Conservation (phyloP, 2,329 filamentous ascomycete genomes). For the Zarea fungicola region DNA sequence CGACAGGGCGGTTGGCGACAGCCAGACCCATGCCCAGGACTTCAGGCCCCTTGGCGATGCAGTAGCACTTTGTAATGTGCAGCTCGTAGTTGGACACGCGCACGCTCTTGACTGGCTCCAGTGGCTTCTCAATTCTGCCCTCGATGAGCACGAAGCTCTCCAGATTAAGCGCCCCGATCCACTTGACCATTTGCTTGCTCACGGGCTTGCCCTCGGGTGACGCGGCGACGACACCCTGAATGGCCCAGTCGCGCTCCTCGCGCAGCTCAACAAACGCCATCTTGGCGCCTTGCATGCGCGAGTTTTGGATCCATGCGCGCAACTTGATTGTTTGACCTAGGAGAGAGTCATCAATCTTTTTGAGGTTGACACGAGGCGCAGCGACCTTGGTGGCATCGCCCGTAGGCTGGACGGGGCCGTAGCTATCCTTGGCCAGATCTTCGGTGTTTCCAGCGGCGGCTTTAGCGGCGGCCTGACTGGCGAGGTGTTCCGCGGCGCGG, state of each 20-base stretch:
- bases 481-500: conserved; percentile 68
- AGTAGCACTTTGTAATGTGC: conserved; percentile 79
- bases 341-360: conserved; percentile 57
- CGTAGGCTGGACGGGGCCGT: conserved; percentile 62
- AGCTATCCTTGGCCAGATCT: conserved; percentile 69
- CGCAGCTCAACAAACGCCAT: conserved; percentile 85
- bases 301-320: conserved; percentile 80
- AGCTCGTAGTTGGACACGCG: conserved; percentile 76
- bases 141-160: conserved; percentile 83
- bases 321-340: conserved; percentile 68
- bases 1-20: conserved; percentile 49
- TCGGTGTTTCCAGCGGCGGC: conserved; percentile 61
- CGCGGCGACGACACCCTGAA: conserved; percentile 74
- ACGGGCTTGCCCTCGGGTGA: conserved; percentile 62
- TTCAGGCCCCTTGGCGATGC: conserved; percentile 60
- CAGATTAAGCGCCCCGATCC: conserved; percentile 65
- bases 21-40: conserved; percentile 54
- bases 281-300: conserved; percentile 83
- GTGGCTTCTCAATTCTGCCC: conserved; percentile 72
- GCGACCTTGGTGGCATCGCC: conserved; percentile 54
- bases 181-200: conserved; percentile 92
- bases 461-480: conserved; percentile 62
- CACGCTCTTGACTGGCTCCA: conserved; percentile 84
- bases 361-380: conserved; percentile 54
- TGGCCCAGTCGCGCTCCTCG: conserved; percentile 66